Base-by-base conservation (phyloP, 305 asterid genomes). In the Stenogyne calaminthoides region DNA sequence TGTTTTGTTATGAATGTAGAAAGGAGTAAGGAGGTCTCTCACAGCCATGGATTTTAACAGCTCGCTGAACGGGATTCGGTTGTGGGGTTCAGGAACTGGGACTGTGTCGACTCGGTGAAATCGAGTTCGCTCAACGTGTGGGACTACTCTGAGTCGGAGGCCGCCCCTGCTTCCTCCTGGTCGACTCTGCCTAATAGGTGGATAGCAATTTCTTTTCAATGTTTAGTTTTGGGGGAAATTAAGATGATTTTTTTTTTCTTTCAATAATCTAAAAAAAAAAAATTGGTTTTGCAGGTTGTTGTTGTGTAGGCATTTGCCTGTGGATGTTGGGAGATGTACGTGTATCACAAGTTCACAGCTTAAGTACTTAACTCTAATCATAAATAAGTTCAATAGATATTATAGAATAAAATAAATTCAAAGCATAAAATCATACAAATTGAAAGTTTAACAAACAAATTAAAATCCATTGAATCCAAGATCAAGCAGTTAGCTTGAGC, bases 141-240 rank as follows among this genome's bases (percentile, higher is more conserved):
- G 99, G 96, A 88, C 61, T 75, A 84, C 66, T 90, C 98, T 0
- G 99, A 94, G 80, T 86, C 97, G 0, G 99, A 94, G 74, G 80
- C 97, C 37, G 98, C 97, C 1, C 99, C 98, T 0, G 99, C 89
- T 70, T 87, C 99, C 3, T 91, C 99, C 0, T 95, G 99, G 99
- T 89, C 99, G 37, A 88, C 89, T 58, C 68, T 92, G 72, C 96
- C 97, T 20, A 90, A 92, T 60, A 89, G 98, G 98, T 92, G 12
- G 2, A 69, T 20, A 5, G 51, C 55, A n/a, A 4, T 61, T 61
- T 59, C 14, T 19, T 7, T 5, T 7, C 14, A 4, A 4, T 34
- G 0, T 25, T 32, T 14, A 32, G 60, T 18, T 32, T 18, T 34
- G 16, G 9, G 20, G 19, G 3, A 2, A 67, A 51, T 19, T 25